Evolutionary conservation across 2,329 filamentous ascomycete species (phyloP), one percentile per base, ranked within the genome.

Genomic region (Aspergillus phoenicis): DNA sequence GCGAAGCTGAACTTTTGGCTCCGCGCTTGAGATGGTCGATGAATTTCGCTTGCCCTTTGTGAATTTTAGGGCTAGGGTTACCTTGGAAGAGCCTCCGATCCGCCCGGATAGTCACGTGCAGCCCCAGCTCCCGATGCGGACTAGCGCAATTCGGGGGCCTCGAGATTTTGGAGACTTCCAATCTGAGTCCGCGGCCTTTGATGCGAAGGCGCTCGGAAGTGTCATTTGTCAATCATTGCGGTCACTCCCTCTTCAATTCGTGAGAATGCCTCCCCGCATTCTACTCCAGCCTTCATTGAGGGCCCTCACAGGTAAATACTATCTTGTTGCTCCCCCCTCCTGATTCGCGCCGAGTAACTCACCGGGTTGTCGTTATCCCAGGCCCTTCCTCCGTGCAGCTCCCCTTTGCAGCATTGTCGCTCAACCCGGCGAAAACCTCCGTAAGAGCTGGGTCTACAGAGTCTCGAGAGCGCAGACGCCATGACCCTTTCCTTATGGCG

Each of bases 401-500:
- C 77, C 63, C 82, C 82, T 64, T 82, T 80, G 69, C 81, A 82
- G 70, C 71, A 17, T 79, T 89, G 47, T 69, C 70, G 83, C 87
- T 69, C 73, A 88, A 73, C 79, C 85, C 77, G 43, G 75, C 72
- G 57, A 75, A 74, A 51, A 71, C 70, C 57, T 82, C 84, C 68
- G 87, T 91, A 67, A 85, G 86, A 64, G 89, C 90, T 53, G 86
- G 88, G 22, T 86, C 87, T 41, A 79, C 80, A 55, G 83, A 86
- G 66, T 85, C 90, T 66, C 85, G 85, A 78, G 87, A 87, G 74
- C 84, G 85, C 62, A 83, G 85, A 64, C 85, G 85, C 62, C 87
- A 89, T 72, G 92, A 98, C 70, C 93, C 93, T 0, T 97, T 96
- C 74, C 84, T 89, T 62, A 86, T 90, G 77, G 89, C 89, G 3